Base-by-base conservation (phyloP, 805 yeast genomes). In the Pichia heedii region DNA sequence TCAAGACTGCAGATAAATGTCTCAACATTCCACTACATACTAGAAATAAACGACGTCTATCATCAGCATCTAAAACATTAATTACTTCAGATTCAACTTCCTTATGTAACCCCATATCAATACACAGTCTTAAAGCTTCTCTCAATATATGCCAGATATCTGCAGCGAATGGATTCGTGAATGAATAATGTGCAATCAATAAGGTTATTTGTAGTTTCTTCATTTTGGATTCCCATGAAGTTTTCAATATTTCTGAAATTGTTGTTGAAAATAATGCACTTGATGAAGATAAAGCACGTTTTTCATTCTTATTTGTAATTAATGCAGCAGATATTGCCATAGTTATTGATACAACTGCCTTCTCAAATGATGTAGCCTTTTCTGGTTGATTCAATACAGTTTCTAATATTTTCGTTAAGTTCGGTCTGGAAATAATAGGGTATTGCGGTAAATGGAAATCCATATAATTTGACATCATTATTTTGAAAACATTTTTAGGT, bases 81-180 rank as follows among this genome's bases (percentile, higher is more conserved):
- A 47, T 34, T 9, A 38, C 27, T 27, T 47, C 50, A n/a, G 37
- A 22, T 21, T 30, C 27, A n/a, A 43, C 36, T 24, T 48, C 50
- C 21, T 38, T 42, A 37, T 48, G 50, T 21, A 47, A 29, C 3
- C 50, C 51, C 27, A 48, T 27, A 27, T 47, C 50, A 13, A 48
- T n/a, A 21, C 48, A 43, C 30, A 48, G 18, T n/a, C 48, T 19
- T 2, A 47, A 18, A 2, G 50, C 39, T n/a, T 39, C 48, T 26
- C 48, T 40, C 19, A 48, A 26, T 13, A 42, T 36, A 18, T 35
- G 19, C 42, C 39, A 40, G 16, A 48, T 22, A 32, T 48, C 43
- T n/a, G 45, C 51, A n/a, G 50, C 50, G 37, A 33, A 48, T 6
- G 51, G 51, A 30, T 48, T 48, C 11, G 43, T 44, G 39, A 48